A percentile compares a stretch with the other conserved stretches of the same genome.
These are phyloP conservation scores for Suhomyces terraborum DNA, from an alignment of 1,139 yeast species.

Conservation along the genomic window DNA sequence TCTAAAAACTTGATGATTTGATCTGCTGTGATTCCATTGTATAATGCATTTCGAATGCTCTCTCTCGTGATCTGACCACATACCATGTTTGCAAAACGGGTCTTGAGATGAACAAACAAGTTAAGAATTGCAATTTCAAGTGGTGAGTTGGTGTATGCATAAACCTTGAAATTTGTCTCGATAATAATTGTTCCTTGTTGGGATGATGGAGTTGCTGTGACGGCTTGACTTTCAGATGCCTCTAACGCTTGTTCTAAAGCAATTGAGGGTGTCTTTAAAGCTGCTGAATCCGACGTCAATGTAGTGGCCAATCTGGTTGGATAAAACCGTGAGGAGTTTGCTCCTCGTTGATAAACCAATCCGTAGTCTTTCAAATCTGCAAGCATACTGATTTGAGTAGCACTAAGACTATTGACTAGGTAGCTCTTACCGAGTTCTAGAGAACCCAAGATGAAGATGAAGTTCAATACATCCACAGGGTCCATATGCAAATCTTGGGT, in stretches of 20 bases:
- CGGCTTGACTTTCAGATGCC: slow-evolving; percentile 29
- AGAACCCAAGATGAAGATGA: slow-evolving; percentile 90
- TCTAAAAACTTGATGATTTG: slow-evolving; percentile 88
- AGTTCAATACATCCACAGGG: slow-evolving; percentile 92
- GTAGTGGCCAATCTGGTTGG: slow-evolving; percentile 93
- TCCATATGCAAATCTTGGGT: slow-evolving; percentile 88
- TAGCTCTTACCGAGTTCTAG: slow-evolving; percentile 89
- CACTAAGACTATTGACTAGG: slow-evolving; percentile 67
- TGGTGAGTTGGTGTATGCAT: slow-evolving; percentile 94
- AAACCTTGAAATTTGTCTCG: slow-evolving; percentile 90
- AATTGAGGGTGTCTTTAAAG: slow-evolving; percentile 66
- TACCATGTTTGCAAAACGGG: slow-evolving; percentile 89
- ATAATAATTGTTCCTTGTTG: slow-evolving; percentile 72
- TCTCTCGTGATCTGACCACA: slow-evolving; percentile 93
- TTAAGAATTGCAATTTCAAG: slow-evolving; percentile 91
- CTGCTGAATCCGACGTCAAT: slow-evolving; percentile 79
- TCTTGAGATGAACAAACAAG: slow-evolving; percentile 78
- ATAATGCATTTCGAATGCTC: slow-evolving; percentile 78
- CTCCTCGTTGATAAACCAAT: slow-evolving; percentile 73
- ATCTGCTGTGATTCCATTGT: slow-evolving; percentile 91
- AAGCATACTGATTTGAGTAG: slow-evolving; percentile 83
- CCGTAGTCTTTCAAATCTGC: slow-evolving; percentile 93
- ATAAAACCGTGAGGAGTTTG: slow-evolving; percentile 66
- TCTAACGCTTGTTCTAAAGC: slow-evolving; percentile 65
- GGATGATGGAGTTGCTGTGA: slow-evolving; percentile 18